Percentiles rank a stretch among this genome's conserved stretches.
phyloP scores from a whole-genome alignment of 495 filamentous ascomycete species.

The Halenospora varia region DNA sequence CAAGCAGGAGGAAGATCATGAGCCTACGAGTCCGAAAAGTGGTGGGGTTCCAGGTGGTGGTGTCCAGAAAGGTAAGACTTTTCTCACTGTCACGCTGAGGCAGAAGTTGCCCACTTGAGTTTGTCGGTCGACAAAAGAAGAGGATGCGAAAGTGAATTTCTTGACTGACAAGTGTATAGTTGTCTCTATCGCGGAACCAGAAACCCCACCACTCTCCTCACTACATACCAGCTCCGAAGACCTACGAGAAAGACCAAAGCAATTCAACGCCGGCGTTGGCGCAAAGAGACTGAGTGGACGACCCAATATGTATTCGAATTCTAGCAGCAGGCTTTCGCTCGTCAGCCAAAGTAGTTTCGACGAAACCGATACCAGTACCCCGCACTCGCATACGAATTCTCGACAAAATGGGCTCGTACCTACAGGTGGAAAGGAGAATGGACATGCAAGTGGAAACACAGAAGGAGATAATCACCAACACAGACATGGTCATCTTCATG shows the following conservation, averaged over 20 bases:
- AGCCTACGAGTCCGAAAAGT: constrained; percentile 19
- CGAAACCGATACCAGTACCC: constrained; percentile 10
- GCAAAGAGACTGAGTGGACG: constrained; percentile 26
- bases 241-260: constrained; percentile 15
- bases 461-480: no score
- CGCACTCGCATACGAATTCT: constrained; percentile 4
- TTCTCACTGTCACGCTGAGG: neutral
- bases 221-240: constrained; percentile 8
- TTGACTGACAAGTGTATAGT: no score
- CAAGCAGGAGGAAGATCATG: constrained; percentile 6
- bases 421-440: constrained; percentile 4
- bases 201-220: constrained; percentile 20
- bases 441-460: no score
- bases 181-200: constrained; percentile 32
- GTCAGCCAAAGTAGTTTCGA: constrained; percentile 20
- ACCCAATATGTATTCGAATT: constrained; percentile 10
- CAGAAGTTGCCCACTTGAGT: no score
- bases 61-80: constrained; percentile 25
- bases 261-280: constrained; percentile 20
- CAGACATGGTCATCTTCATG: constrained; percentile 16
- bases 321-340: constrained; percentile 19
- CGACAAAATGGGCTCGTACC: neutral
- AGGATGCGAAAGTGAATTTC: no score
- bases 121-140: no score
- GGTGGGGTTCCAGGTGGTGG: no score